phyloP scores from a whole-genome alignment of 202 grass and related monocot genomes.

The Cymbopogon flexuosus region DNA sequence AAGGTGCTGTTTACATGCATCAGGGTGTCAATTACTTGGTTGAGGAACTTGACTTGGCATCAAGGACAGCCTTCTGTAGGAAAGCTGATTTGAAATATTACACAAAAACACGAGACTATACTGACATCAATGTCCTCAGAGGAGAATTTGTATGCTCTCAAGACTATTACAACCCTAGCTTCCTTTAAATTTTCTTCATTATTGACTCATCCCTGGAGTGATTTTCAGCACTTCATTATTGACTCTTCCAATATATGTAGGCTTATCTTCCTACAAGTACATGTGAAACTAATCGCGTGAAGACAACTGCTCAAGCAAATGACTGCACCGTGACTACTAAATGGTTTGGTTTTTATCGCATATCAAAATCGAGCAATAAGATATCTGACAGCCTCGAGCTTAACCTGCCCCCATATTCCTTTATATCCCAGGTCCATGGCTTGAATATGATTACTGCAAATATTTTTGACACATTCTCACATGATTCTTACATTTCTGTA shows the following conservation, averaged over 20 bases:
- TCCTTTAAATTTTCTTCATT: background rate
- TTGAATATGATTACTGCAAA: conserved; percentile 11
- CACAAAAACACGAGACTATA: conserved; percentile 90
- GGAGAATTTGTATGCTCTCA: conserved; percentile 66
- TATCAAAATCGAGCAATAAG: conserved; percentile 67
- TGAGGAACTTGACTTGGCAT: conserved; percentile 60
- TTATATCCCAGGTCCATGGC: conserved; percentile 60
- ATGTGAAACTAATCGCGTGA: conserved; percentile 43
- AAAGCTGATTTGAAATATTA: conserved; percentile 97
- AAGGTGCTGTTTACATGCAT: conserved; percentile 95
- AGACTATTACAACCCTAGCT: conserved; percentile 8
- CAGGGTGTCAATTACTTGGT: conserved; percentile 86
- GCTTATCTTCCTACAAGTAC: conserved; percentile 49
- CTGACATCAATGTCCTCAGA: conserved; percentile 68
- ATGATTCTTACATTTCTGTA: conserved; percentile 9
- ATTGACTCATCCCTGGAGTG: background rate
- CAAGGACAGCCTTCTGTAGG: conserved; percentile 72
- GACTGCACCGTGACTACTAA: conserved; percentile 73
- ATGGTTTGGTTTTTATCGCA: conserved; percentile 97
- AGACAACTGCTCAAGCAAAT: conserved; percentile 79
- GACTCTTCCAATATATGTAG: conserved; percentile 41
- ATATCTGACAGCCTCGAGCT: conserved; percentile 73
- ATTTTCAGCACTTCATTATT: background rate
- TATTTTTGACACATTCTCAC: conserved; percentile 1
- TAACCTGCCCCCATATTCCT: conserved; percentile 74